Conservation (phyloP, 2,329 filamentous ascomycete genomes). For the Aspergillus ustus region DNA sequence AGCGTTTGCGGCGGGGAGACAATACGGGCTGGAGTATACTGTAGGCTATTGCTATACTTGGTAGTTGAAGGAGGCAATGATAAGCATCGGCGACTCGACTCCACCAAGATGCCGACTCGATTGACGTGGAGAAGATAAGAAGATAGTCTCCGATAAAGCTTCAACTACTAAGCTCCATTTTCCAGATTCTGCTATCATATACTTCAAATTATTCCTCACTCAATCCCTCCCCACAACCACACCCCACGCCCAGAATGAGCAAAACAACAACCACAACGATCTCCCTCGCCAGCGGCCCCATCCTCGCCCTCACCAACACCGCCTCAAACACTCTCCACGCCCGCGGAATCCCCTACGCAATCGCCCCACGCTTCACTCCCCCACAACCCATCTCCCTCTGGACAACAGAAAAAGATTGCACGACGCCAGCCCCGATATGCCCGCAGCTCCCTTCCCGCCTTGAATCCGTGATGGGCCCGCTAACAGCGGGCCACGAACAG, state of each 20-base stretch:
- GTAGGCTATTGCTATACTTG: background rate
- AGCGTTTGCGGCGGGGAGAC: no score
- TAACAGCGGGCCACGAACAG: conserved; percentile 3
- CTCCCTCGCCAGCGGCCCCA: background rate
- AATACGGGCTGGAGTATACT: background rate
- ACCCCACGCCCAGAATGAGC: background rate
- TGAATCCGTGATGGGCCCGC: conserved; percentile 5
- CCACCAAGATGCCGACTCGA: background rate
- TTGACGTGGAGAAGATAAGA: background rate
- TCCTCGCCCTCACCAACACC: background rate
- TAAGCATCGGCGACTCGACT: background rate
- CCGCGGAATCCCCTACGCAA: conserved; percentile 21
- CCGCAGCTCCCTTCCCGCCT: conserved; percentile 5
- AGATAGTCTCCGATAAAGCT: background rate
- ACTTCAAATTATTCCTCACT: background rate
- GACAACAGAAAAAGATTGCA: background rate
- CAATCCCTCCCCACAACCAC: background rate
- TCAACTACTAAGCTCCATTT: background rate
- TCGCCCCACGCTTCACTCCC: conserved; percentile 13
- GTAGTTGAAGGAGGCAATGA: background rate
- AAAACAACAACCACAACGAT: background rate
- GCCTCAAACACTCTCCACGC: conserved; percentile 8
- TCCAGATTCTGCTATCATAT: background rate
- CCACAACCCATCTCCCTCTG: background rate
- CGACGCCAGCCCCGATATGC: background rate